A percentile compares a stretch with the other conserved stretches of the same genome.
Conservation (phyloP, 2,329 filamentous ascomycete species). For the Colletotrichum noveboracense region DNA sequence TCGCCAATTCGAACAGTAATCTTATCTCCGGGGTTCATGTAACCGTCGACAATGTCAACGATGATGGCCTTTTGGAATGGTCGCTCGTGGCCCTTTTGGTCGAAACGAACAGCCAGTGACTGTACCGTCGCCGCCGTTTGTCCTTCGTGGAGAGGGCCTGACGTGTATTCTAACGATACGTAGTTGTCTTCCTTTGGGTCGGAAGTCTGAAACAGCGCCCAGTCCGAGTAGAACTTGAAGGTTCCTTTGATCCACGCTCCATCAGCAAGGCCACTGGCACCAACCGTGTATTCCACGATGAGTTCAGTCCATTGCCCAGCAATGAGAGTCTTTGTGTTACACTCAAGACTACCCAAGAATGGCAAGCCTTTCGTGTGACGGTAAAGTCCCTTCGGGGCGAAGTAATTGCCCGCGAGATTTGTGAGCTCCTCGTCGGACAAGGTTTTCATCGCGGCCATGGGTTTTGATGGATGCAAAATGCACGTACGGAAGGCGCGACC, state of each 20-base stretch:
- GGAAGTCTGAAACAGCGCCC: constrained; percentile 39
- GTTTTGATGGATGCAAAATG: not conserved
- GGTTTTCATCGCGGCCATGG: constrained; percentile 24
- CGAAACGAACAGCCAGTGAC: constrained; percentile 35
- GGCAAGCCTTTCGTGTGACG: constrained; percentile 31
- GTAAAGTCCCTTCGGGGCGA: constrained; percentile 31
- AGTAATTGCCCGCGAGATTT: constrained; percentile 28
- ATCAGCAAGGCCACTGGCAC: constrained; percentile 35
- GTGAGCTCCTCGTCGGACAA: constrained; percentile 26
- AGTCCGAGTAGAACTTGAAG: constrained; percentile 43
- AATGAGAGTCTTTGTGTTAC: constrained; percentile 25
- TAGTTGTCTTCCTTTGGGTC: constrained; percentile 33
- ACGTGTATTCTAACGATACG: constrained; percentile 35
- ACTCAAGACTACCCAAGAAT: constrained; percentile 31
- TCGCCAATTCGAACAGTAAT: constrained; percentile 38
- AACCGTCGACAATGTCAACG: constrained; percentile 39
- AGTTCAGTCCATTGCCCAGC: constrained; percentile 36
- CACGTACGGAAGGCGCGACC: not conserved
- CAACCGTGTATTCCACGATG: constrained; percentile 31
- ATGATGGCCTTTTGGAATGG: constrained; percentile 43
- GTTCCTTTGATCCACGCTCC: constrained; percentile 43
- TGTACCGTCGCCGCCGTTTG: constrained; percentile 39
- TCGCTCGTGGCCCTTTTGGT: constrained; percentile 42
- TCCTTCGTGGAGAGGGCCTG: constrained; percentile 27
- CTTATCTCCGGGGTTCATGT: constrained; percentile 38